Base-by-base conservation (phyloP, 371 early-diverging fungal species). In the Rhizopus microsporus region DNA sequence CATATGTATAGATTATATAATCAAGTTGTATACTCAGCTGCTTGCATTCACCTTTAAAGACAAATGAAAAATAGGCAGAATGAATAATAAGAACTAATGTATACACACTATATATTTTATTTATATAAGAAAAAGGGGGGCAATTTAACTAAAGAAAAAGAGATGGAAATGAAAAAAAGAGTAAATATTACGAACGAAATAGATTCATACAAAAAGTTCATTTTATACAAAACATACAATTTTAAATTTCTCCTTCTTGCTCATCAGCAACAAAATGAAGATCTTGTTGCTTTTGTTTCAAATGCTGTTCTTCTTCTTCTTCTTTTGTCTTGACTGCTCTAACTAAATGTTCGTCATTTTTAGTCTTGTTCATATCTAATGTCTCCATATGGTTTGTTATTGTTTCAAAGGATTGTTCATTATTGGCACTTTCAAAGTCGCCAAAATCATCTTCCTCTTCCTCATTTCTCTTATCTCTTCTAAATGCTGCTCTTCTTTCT, bases 201-300 rank as follows among this genome's bases (percentile, higher is more conserved):
- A 37, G 13, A 37, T 37, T 37, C 38, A 37, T 37, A 37, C 13
- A 37, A 7, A 37, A 23, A 23, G 23, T 23, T 23, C 23, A 23
- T 23, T 23, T 23, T 23, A 23, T 23, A 23, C 23, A 23, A 23
- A 23, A 23, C 23, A 23, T 23, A 43, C 13, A 43, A 10, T 40
- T 16, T 60, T 64, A 68, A 16, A 68, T 52, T 57, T 69, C 69
- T 12, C 69, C 69, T 56, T 69, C 62, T 57, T 69, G 69, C 40
- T 65, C 69, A 47, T 62, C 66, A 32, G 55, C 60, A 35, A 59
- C 62, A 33, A 51, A 54, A n/a, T 56, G 63, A 47, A 52, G 56
- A 33, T 65, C 62, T 13, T 58, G 54, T 23, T 23, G 23, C 46
- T 46, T 54, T 38, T 59, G 57, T 12, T 64, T 64, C 15, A 57